Conservation (phyloP, 345 rosid species). For the Hibiscus tridactylites region DNA sequence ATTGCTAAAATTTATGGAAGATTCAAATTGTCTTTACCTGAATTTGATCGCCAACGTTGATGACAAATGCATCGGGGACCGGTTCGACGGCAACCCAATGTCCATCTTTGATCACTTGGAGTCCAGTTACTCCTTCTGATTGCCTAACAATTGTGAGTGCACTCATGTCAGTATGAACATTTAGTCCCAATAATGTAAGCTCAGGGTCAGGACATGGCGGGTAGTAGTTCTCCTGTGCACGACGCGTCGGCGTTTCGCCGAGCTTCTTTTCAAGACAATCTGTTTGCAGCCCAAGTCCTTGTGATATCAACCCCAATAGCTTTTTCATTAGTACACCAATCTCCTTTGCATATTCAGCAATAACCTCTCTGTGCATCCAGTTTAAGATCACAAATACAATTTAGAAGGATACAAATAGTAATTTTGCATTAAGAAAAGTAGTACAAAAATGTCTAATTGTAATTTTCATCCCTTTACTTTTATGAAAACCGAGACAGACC, state of each 20-base stretch:
- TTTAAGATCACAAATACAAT: background rate
- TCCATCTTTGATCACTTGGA: constrained; percentile 26
- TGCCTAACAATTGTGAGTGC: constrained; percentile 17
- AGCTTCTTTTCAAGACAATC: constrained; percentile 4
- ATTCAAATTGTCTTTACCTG: background rate
- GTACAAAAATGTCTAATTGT: no score
- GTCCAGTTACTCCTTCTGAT: constrained; percentile 15
- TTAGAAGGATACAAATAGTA: no score
- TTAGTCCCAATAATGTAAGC: constrained; percentile 20
- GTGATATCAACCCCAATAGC: constrained; percentile 18
- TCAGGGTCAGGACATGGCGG: constrained; percentile 25
- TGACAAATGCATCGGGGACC: constrained; percentile 2
- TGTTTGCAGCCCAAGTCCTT: constrained; percentile 17
- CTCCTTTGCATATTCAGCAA: constrained; percentile 17
- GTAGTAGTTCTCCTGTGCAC: constrained; percentile 14
- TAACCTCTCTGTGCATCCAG: constrained; percentile 1
- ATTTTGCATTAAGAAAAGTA: no score
- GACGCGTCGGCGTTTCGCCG: background rate
- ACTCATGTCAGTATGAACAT: constrained; percentile 12
- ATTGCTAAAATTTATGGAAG: no score
- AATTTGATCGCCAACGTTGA: constrained; percentile 18
- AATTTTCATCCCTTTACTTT: no score
- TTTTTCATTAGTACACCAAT: constrained; percentile 11
- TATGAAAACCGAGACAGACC: background rate
- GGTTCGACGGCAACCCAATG: constrained; percentile 18